Evolutionary conservation across 2,329 filamentous ascomycete genomes (phyloP), one percentile per base, ranked within the genome.

Genomic region (Botryotinia narcissicola): DNA sequence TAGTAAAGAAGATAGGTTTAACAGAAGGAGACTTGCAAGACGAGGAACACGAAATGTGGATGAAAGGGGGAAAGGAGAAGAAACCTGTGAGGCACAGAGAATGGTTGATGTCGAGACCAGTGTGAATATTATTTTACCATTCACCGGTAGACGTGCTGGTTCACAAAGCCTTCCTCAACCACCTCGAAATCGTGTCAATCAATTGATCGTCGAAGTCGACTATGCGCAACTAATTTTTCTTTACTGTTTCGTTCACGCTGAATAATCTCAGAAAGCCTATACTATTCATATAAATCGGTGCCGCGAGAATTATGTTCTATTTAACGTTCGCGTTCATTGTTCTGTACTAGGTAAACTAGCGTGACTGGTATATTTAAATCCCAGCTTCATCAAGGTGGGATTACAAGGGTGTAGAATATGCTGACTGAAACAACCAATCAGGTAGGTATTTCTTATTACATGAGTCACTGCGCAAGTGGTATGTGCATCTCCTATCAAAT

Each of bases 1-100:
- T 78, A 20, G 68, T 78, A 29, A 25, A 74, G 66, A 78, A 77
- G 54, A 60, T 62, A 29, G 78, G 78, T 4, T 79, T 78, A 29
- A 54, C 51, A n/a, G 75, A 75, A 59, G 74, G 74, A 1, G 61
- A 75, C 32, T 37, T 75, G 6, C 68, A 67, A 32, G 73, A 75
- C n/a, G 71, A 72, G 20, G 60, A 72, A 37, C 44, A 70, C 37
- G 67, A 71, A 57, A 3, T 59, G 32, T 71, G 40, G 67, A 8
- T 4, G 8, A 32, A 42, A 25, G 54, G 62, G 1, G 48, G 60
- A 2, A 60, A 37, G 16, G 60, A 42, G 37, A 73, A 69, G 68
- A 71, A 44, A 20, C 29, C 1, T 35, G 48, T 70, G 42, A 68
- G 62, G 3, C 51, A 72, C 48, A 73, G 44, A 12, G 66, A 70